A percentile compares a stretch with the other conserved stretches of the same genome.
Evolutionary conservation across 805 yeast species (phyloP).

Genomic region (Pichia californica): DNA sequence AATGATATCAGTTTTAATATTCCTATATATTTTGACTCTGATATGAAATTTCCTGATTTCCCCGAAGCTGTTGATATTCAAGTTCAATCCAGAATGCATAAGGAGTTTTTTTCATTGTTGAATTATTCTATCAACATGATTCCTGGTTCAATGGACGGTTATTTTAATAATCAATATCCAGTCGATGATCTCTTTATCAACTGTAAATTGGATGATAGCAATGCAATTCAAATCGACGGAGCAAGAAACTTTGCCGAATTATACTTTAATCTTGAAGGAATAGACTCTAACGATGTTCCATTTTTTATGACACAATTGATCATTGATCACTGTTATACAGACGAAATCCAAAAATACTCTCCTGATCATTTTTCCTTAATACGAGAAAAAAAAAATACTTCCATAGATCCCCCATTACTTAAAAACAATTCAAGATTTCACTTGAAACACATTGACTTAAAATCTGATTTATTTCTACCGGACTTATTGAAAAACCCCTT

Average conservation of each 20-base stretch:
- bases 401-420: background rate
- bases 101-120: slow-evolving; percentile 13
- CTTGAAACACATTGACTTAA: slow-evolving; percentile 12
- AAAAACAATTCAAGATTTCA: slow-evolving; percentile 1
- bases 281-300: slow-evolving; percentile 46
- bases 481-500: background rate
- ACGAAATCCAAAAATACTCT: slow-evolving; percentile 21
- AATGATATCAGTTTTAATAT: slow-evolving; percentile 37
- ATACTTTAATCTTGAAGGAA: slow-evolving; percentile 30
- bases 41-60: slow-evolving; percentile 60
- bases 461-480: background rate
- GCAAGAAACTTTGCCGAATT: slow-evolving; percentile 22
- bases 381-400: background rate
- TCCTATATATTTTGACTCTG: slow-evolving; percentile 36
- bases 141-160: slow-evolving; percentile 11
- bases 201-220: slow-evolving; percentile 15
- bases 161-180: slow-evolving; percentile 3
- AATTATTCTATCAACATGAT: slow-evolving; percentile 20
- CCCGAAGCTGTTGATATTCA: slow-evolving; percentile 47
- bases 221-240: slow-evolving; percentile 27
- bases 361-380: slow-evolving; percentile 18
- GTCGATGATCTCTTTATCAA: slow-evolving; percentile 16
- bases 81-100: slow-evolving; percentile 35
- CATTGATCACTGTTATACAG: slow-evolving; percentile 25
- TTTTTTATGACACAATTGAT: slow-evolving; percentile 39